A percentile compares a stretch with the other conserved stretches of the same genome.
Evolutionary conservation across 1,139 yeast genomes (phyloP).

Genomic region (Wickerhamomyces sp.): DNA sequence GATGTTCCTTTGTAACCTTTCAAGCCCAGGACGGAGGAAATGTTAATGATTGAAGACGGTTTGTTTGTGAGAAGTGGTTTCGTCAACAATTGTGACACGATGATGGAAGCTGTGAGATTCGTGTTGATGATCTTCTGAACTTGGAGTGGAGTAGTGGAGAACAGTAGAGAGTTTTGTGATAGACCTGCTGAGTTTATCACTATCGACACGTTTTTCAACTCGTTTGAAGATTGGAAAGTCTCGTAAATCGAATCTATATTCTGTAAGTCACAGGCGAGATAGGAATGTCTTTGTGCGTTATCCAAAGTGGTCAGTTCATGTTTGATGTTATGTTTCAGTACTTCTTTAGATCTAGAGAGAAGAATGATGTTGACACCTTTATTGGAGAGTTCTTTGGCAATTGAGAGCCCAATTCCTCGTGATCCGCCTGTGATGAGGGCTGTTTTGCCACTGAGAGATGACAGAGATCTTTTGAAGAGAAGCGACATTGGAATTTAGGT

Average conservation of each 20-base stretch:
- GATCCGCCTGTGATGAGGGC: conserved; percentile 86
- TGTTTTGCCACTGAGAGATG: conserved; percentile 24
- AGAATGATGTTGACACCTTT: conserved; percentile 61
- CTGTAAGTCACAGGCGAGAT: conserved; percentile 48
- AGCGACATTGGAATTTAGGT: too few relatives aligned
- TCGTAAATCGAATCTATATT: conserved; percentile 23
- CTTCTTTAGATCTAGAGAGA: conserved; percentile 47
- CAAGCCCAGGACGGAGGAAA: conserved; percentile 66
- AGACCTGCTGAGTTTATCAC: conserved; percentile 82
- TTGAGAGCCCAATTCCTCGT: conserved; percentile 70
- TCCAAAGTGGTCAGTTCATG: conserved; percentile 30
- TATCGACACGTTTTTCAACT: conserved; percentile 31
- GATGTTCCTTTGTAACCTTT: conserved; percentile 56
- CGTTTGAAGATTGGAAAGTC: conserved; percentile 7
- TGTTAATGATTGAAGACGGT: conserved; percentile 47
- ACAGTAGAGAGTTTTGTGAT: conserved; percentile 54
- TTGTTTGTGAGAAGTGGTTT: conserved; percentile 43
- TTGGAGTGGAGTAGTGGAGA: conserved; percentile 37
- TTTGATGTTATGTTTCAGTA: conserved; percentile 31
- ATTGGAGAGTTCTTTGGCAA: conserved; percentile 52
- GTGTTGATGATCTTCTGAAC: conserved; percentile 48
- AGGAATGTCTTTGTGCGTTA: conserved; percentile 40
- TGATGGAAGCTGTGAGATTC: conserved; percentile 64
- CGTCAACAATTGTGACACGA: conserved; percentile 44
- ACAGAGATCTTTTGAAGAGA: too few relatives aligned